Conservation (phyloP, 2,329 filamentous ascomycete genomes). For the Sporothrix dimorphospora region DNA sequence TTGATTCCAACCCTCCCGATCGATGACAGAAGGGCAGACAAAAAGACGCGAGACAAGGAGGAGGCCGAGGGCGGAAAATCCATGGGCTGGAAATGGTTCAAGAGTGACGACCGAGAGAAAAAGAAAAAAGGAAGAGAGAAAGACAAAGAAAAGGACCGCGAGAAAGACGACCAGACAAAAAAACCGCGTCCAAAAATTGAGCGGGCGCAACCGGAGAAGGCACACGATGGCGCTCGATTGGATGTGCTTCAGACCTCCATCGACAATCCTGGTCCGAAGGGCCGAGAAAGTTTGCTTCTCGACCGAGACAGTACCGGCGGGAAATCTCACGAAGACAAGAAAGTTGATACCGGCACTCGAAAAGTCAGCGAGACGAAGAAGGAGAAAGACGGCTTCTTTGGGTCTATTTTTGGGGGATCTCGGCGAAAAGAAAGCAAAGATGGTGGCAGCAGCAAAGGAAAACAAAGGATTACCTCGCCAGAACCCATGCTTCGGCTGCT, state of each 20-base stretch:
- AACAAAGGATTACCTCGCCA: slow-evolving; percentile 76
- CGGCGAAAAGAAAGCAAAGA: slow-evolving; percentile 87
- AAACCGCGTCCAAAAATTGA: slow-evolving; percentile 64
- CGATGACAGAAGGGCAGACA: slow-evolving; percentile 76
- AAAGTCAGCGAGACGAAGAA: slow-evolving; percentile 79
- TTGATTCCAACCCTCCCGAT: slow-evolving; percentile 73
- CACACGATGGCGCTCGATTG: slow-evolving; percentile 78
- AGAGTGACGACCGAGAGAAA: slow-evolving; percentile 75
- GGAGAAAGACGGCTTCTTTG: slow-evolving; percentile 92
- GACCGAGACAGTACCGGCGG: slow-evolving; percentile 74
- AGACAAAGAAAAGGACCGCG: slow-evolving; percentile 54
- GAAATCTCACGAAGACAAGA: slow-evolving; percentile 78
- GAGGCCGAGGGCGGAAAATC: slow-evolving; percentile 70
- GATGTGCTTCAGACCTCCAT: slow-evolving; percentile 88
- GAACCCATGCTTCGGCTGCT: slow-evolving; percentile 73
- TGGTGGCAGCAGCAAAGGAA: slow-evolving; percentile 70
- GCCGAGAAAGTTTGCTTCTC: slow-evolving; percentile 80
- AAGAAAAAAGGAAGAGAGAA: slow-evolving; percentile 65
- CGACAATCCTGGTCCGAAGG: slow-evolving; percentile 66
- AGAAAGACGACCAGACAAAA: slow-evolving; percentile 62
- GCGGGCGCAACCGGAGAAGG: slow-evolving; percentile 49
- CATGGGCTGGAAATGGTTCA: slow-evolving; percentile 82
- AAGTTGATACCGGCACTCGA: slow-evolving; percentile 71
- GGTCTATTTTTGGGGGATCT: slow-evolving; percentile 85
- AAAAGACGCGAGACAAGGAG: slow-evolving; percentile 72